Evolutionary conservation across 257 asterid genomes (phyloP), one percentile per base, ranked within the genome.

Genomic region (Verbena officinalis): DNA sequence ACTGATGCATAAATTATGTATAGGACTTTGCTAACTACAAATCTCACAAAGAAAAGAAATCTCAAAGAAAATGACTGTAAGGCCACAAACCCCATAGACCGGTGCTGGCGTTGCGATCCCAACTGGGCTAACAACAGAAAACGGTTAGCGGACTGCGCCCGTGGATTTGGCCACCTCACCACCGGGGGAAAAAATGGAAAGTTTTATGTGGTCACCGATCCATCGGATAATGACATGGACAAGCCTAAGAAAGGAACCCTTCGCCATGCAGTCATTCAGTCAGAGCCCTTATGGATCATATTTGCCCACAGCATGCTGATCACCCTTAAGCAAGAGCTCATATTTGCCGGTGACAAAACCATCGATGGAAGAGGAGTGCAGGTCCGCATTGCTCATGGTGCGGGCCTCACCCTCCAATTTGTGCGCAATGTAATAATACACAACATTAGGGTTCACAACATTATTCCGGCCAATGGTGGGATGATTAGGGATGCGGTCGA

Each of bases 281-380:
- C 54, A 5, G 42, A 69, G 39, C 91, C 91, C 0, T 22, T 84
- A 60, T 84, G 88, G 91, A 84, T 84, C 77, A 59, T 71, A 56
- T 84, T 84, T 70, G 31, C 73, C 49, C 67, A 33, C 23, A 43
- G 63, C 59, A 85, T 85, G 93, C 54, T 80, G 40, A 84, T 87
- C 64, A 74, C 14, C 50, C 84, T 87, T 1, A 44, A 63, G 7
- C 78, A 85, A 34, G 93, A 87, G 67, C 81, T 87, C 4, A 63
- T 88, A 24, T 75, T 86, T 33, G 58, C 79, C 2, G 76, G 82
- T 31, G 74, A 87, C 78, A 90, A 90, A 76, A 88, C 96, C 6
- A 75, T 87, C 15, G 97, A 90, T 55, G 96, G 97, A 1, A 66
- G 97, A 4, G 97, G 95, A 40, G 82, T 40, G 0, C 64, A 78